These are phyloP conservation scores for Henckelia pumila DNA, from an alignment of 257 asterid genomes.

Conservation along the genomic window DNA sequence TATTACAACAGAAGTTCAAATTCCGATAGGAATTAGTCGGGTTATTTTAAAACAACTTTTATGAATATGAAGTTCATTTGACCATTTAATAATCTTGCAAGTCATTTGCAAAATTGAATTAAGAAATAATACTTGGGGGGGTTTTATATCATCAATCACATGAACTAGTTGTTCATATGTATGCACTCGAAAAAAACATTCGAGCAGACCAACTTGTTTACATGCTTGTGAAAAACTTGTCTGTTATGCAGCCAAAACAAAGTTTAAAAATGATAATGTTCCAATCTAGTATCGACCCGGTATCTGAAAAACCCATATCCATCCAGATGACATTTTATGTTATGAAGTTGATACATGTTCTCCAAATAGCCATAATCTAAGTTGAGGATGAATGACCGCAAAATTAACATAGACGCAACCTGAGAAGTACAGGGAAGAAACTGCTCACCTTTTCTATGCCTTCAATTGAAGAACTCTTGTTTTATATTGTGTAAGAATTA, in stretches of 20 bases:
- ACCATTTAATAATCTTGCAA: not conserved
- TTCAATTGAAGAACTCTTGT: constrained; percentile 85
- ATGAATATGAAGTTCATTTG: not conserved
- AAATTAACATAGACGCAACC: not conserved
- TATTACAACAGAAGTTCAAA: not conserved
- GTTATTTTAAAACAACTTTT: too few relatives aligned
- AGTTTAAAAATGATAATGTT: not conserved
- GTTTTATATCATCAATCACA: not conserved
- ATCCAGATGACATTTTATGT: not conserved
- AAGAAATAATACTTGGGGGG: not conserved
- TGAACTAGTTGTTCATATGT: not conserved
- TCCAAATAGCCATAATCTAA: not conserved
- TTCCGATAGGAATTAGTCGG: not conserved
- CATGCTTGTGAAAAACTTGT: not conserved
- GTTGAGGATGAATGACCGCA: not conserved
- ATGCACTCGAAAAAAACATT: not conserved
- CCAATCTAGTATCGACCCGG: constrained; percentile 2
- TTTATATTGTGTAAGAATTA: too few relatives aligned
- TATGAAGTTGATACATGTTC: not conserved
- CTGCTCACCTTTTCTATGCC: constrained; percentile 79
- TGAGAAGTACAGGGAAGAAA: not conserved
- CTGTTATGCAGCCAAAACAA: not conserved
- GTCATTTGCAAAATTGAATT: not conserved
- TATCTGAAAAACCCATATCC: not conserved
- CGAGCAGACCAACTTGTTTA: not conserved